Evolutionary conservation across 352 stramenopile species (phyloP), one percentile per base, ranked within the genome.

Genomic region (Globisporangium radiosum): DNA sequence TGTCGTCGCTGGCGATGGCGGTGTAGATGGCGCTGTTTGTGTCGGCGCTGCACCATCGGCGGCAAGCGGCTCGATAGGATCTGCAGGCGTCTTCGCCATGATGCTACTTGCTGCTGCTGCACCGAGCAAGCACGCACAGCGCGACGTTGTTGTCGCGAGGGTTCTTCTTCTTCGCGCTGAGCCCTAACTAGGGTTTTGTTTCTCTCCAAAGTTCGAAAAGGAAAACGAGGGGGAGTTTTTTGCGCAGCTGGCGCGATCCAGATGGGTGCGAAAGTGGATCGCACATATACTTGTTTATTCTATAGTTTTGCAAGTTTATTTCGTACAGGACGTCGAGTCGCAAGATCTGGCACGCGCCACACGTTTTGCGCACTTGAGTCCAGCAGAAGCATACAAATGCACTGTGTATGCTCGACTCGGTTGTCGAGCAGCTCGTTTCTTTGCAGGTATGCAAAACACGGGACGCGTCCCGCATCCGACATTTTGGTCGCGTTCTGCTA

Each of bases 131-230:
- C 42, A 47, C 42, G 15, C 42, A 5, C 38, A 13, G 15, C 25
- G 25, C 25, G 25, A 33, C 25, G 25, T 33, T 33, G 25, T 33
- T 33, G 25, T 33, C 25, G 25, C 25, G 52, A 8, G 38, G n/a
- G 19, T 11, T 40, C 51, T 42, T 51, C 40, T 42, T 3, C 15
- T 45, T 54, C 36, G 11, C 11, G 25, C 53, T 7, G 39, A 43
- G 47, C 47, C 56, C 48, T 56, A 62, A 62, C 55, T 61, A 52
- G 50, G 56, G 48, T 56, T 56, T 55, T 40, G 14, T 39, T 33
- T 40, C 48, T 40, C 43, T 47, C 1, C 43, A 47, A 47, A 47
- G 43, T 47, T 15, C 43, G 43, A 47, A 47, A 47, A 47, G 25
- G 25, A 33, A 33, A 47, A n/a, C 19, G 43, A 47, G 43, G 43